Percentiles rank a stretch among this genome's conserved stretches.
phyloP scores from a whole-genome alignment of 1,284 basidiomycete genomes.

The Microbotryum silenes-acaulis region DNA sequence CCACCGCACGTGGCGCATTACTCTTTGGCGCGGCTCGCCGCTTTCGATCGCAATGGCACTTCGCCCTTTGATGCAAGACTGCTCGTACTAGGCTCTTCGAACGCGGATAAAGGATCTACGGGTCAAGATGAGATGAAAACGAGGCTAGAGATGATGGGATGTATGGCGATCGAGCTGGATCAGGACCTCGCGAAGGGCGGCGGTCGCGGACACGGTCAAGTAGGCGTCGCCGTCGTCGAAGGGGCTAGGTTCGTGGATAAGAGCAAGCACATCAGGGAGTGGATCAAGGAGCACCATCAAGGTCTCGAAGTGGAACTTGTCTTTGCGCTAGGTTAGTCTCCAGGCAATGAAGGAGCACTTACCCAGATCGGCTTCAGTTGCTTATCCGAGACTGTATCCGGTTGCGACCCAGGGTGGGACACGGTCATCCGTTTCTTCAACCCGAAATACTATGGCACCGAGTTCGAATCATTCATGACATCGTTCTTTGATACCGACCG shows the following conservation, averaged over 20 bases:
- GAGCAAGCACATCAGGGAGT: slow-evolving; percentile 19
- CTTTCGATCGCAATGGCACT: background rate
- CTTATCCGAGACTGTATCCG: slow-evolving; percentile 4
- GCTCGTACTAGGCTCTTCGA: slow-evolving; percentile 74
- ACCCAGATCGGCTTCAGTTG: background rate
- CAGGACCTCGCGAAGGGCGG: slow-evolving; percentile 20
- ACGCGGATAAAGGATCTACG: slow-evolving; percentile 73
- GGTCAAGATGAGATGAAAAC: slow-evolving; percentile 48
- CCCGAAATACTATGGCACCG: slow-evolving; percentile 62
- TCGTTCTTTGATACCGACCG: slow-evolving; percentile 53
- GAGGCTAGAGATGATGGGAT: slow-evolving; percentile 40
- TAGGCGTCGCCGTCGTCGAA: slow-evolving; percentile 74
- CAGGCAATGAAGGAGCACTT: background rate
- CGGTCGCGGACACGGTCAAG: slow-evolving; percentile 43
- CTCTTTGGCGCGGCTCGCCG: slow-evolving; percentile 53
- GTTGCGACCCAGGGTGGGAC: slow-evolving; percentile 55
- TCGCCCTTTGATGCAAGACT: slow-evolving; percentile 62
- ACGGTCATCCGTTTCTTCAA: slow-evolving; percentile 79
- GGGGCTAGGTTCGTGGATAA: slow-evolving; percentile 86
- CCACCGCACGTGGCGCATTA: slow-evolving; percentile 84
- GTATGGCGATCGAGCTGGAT: slow-evolving; percentile 33
- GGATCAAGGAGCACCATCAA: background rate
- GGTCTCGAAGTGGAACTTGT: slow-evolving; percentile 46
- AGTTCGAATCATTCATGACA: slow-evolving; percentile 52
- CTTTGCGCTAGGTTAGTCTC: slow-evolving; percentile 52